A percentile compares a stretch with the other conserved stretches of the same genome.
These are phyloP conservation scores for Quercus berberidifolia DNA, from an alignment of 306 rosid genomes.

Conservation along the genomic window DNA sequence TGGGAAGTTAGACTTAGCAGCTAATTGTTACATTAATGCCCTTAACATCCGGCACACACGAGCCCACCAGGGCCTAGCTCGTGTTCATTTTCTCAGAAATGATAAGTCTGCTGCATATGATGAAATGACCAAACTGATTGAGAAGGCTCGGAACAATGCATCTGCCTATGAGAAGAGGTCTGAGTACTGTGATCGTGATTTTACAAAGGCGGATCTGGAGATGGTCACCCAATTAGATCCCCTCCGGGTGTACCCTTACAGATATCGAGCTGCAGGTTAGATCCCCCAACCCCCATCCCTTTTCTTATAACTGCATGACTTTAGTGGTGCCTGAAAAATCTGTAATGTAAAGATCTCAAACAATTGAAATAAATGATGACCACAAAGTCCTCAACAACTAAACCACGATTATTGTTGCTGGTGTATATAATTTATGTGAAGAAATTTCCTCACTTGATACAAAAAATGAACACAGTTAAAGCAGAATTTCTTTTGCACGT, in stretches of 20 bases:
- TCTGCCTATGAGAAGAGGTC: conserved; percentile 94
- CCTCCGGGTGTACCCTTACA: conserved; percentile 85
- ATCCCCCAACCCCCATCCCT: background rate
- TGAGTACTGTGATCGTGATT: conserved; percentile 85
- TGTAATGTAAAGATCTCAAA: background rate
- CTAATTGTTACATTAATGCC: conserved; percentile 87
- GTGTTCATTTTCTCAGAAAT: conserved; percentile 72
- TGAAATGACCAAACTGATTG: conserved; percentile 85
- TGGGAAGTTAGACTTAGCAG: conserved; percentile 66
- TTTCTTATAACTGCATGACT: conserved; percentile 1
- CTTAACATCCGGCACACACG: conserved; percentile 85
- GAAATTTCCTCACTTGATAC: background rate
- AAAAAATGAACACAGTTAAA: background rate
- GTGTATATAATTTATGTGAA: background rate
- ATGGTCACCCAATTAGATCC: conserved; percentile 85
- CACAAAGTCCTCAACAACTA: background rate
- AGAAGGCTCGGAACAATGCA: conserved; percentile 63
- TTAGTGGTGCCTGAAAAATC: background rate
- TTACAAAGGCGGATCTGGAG: conserved; percentile 71
- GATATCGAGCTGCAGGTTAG: conserved; percentile 98
- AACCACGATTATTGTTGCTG: background rate
- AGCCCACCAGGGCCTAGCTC: conserved; percentile 95
- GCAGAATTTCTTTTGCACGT: background rate
- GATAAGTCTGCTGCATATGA: conserved; percentile 67
- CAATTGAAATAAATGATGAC: background rate